Base-by-base conservation (phyloP, 495 filamentous ascomycete species). In the Podospora pseudoanserina region DNA sequence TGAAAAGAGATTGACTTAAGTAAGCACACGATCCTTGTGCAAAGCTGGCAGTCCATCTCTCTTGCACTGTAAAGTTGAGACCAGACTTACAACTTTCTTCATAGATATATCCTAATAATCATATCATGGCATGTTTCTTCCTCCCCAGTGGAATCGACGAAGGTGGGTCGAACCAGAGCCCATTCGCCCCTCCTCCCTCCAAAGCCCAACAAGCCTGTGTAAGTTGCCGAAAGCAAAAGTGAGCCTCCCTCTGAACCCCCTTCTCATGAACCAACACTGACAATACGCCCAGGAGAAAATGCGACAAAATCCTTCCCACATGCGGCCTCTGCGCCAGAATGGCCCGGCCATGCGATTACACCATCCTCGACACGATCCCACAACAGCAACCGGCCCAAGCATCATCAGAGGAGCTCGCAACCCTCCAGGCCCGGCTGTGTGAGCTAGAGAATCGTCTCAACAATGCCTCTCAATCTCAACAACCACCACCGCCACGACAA, bases 281-380 rank as follows among this genome's bases (percentile, higher is more conserved):
- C n/a, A 19, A 58, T 1, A 58, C 18, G 15, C 3, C n/a, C 20
- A 71, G 70, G 75, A 76, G 82, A 26, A 82, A 80, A 77, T 85
- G 83, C 70, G 80, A 81, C 78, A 84, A 84, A 69, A 64, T 64
- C 0, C 71, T 84, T 2, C 83, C 83, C 2, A 67, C 68, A 7
- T 86, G 83, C 70, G 68, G 71, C 4, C 70, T 82, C 53, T 83
- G 81, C 67, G 64, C 64, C 65, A 70, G 81, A 4, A 82, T 82
- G 71, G 75, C 73, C 56, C 71, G 80, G 4, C 62, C 67, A 19
- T 84, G 81, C 69, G 82, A 82, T 63, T 84, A 83, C 74, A 71
- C 67, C 18, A 71, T 72, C 11, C 71, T 72, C 11, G 67, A 70
- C 23, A 55, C 67, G 18, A 57, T 65, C 19, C 13, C 39, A 2